Evolutionary conservation across 1,284 basidiomycete genomes (phyloP).

Genomic region (Ceratobasidium sp.): DNA sequence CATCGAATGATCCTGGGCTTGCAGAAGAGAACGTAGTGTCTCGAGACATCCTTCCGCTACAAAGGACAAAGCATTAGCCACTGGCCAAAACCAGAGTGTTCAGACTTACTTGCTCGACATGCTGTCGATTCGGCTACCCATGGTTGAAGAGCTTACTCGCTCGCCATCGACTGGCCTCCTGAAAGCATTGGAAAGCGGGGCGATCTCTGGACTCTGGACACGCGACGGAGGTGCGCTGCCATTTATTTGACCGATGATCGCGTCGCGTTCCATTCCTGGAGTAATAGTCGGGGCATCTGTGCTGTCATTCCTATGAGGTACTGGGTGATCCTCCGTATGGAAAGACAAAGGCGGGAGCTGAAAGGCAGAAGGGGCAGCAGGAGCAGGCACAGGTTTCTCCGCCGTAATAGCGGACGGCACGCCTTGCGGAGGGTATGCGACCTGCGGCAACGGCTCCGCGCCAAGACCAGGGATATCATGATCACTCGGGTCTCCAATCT

Average conservation of each 20-base stretch:
- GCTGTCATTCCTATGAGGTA: conserved; percentile 20
- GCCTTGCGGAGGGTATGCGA: neutral
- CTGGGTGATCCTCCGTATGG: neutral
- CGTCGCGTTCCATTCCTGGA: conserved; percentile 15
- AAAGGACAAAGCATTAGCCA: conserved; percentile 17
- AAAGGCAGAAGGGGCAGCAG: conserved; percentile 10
- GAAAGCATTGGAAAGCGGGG: conserved; percentile 29
- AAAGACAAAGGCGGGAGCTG: conserved; percentile 37
- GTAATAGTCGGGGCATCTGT: conserved; percentile 25
- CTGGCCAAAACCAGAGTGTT: neutral
- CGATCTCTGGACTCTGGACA: conserved; percentile 39
- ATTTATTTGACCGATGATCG: neutral
- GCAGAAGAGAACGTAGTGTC: conserved; percentile 65
- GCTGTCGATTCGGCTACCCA: conserved; percentile 47
- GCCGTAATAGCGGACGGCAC: neutral
- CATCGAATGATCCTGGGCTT: conserved; percentile 56
- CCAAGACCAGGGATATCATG: conserved; percentile 27
- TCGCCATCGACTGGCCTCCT: conserved; percentile 36
- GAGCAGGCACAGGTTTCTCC: conserved; percentile 13
- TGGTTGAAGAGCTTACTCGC: conserved; percentile 32
- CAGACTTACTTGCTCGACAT: conserved; percentile 63
- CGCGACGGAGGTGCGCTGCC: conserved; percentile 22
- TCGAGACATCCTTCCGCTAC: conserved; percentile 64
- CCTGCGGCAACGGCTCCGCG: neutral
- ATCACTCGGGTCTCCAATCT: conserved; percentile 31